phyloP scores from a whole-genome alignment of 306 rosid genomes.

The Quercus gilva region DNA sequence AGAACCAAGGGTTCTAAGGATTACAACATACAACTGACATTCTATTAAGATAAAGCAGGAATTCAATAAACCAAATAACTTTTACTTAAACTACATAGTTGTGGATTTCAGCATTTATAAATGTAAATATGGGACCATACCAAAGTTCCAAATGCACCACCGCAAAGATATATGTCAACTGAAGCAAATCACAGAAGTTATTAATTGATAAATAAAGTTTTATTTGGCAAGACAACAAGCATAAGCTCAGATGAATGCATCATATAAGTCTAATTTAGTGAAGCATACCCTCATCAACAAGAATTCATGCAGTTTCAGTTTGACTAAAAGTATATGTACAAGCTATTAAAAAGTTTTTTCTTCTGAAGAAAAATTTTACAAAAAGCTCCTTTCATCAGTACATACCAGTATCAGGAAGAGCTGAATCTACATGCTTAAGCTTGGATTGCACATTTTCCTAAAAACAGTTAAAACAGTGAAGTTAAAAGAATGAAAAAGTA shows the following conservation, averaged over 20 bases:
- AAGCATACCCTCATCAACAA: not conserved
- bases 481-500: conserved; percentile 13
- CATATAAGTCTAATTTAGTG: not conserved
- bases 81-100: not conserved
- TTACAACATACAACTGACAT: not conserved
- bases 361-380: not conserved
- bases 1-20: not conserved
- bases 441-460: conserved; percentile 61
- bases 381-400: conserved; percentile 11
- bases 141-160: conserved; percentile 5
- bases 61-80: not conserved
- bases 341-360: not conserved
- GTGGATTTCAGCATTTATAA: not conserved
- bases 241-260: not conserved
- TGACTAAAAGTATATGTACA: not conserved
- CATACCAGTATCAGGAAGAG: conserved; percentile 48
- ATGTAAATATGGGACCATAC: not conserved
- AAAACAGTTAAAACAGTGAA: conserved; percentile 26
- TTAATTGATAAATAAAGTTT: not conserved
- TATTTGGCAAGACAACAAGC: conserved; percentile 14
- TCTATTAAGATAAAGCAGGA: not conserved
- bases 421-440: conserved; percentile 26
- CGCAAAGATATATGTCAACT: conserved; percentile 12
- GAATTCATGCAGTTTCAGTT: not conserved
- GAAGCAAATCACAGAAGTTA: conserved; percentile 1